These are phyloP conservation scores for Sporothrix luriei DNA, from an alignment of 2,329 filamentous ascomycete species.

Conservation along the genomic window DNA sequence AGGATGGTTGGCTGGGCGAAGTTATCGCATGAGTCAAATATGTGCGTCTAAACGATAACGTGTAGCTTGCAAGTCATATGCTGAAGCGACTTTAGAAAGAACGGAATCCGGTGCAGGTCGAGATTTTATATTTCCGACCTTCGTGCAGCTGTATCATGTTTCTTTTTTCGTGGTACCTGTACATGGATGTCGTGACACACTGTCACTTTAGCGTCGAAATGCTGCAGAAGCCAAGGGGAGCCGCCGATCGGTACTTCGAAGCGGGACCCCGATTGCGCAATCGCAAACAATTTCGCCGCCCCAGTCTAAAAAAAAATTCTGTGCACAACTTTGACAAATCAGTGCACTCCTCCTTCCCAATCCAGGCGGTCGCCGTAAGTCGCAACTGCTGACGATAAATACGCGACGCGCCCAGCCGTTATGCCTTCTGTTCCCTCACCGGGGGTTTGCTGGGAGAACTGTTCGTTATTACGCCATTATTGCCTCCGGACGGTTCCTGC, in stretches of 20 bases:
- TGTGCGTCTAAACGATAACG: not conserved
- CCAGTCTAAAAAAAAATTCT: conserved; percentile 1
- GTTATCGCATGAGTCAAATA: not conserved
- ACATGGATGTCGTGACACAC: not conserved
- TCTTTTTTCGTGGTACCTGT: not conserved
- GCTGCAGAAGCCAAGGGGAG: not conserved
- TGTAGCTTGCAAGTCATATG: not conserved
- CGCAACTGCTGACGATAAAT: not conserved
- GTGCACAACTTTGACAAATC: conserved; percentile 20
- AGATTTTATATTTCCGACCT: too few relatives aligned
- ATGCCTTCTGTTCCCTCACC: not conserved
- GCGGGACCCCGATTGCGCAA: conserved; percentile 20
- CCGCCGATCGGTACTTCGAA: conserved; percentile 5
- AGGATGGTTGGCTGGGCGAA: not conserved
- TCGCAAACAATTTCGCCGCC: conserved; percentile 23
- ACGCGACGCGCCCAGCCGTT: conserved; percentile 2
- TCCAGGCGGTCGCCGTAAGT: not conserved
- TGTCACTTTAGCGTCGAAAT: not conserved
- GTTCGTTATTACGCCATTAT: not conserved
- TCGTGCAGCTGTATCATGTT: not conserved
- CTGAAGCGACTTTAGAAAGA: not conserved
- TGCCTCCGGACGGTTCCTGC: not conserved
- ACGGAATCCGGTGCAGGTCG: not conserved
- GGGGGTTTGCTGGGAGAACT: not conserved
- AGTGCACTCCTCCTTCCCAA: conserved; percentile 15